phyloP scores from a whole-genome alignment of 345 rosid species.

The Salix purpurea region DNA sequence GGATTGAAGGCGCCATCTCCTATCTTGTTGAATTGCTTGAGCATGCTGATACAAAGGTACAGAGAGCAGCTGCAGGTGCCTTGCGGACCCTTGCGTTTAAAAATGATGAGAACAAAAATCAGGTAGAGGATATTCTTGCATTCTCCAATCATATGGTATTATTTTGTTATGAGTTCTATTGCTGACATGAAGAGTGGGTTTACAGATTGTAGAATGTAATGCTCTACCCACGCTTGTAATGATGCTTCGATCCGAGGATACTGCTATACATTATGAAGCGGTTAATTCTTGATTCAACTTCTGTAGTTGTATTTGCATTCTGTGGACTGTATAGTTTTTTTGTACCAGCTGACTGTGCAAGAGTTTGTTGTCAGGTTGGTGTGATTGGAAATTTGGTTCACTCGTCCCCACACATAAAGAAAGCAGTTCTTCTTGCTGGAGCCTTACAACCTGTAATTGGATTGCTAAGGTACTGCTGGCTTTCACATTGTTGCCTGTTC shows the following conservation, averaged over 20 bases:
- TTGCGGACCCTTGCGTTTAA: constrained; percentile 64
- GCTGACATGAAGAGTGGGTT: constrained; percentile 10
- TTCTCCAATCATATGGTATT: neutral
- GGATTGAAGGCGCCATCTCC: constrained; percentile 69
- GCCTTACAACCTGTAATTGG: constrained; percentile 80
- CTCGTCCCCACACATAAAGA: constrained; percentile 69
- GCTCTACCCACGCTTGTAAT: constrained; percentile 61
- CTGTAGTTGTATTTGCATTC: neutral
- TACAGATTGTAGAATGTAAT: constrained; percentile 67
- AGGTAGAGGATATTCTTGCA: constrained; percentile 32
- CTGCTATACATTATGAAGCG: constrained; percentile 66
- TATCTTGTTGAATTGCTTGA: constrained; percentile 66
- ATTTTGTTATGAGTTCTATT: neutral
- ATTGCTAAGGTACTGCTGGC: constrained; percentile 49
- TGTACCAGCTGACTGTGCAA: constrained; percentile 15
- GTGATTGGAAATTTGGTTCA: constrained; percentile 74
- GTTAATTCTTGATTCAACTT: constrained; percentile 32
- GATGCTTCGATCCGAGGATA: constrained; percentile 64
- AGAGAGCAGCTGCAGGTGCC: constrained; percentile 80
- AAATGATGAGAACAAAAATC: constrained; percentile 66
- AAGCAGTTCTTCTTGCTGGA: constrained; percentile 65
- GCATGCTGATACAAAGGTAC: constrained; percentile 54
- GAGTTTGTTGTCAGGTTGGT: constrained; percentile 47
- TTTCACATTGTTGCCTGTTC: neutral
- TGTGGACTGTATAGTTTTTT: constrained; percentile 1